A percentile compares a stretch with the other conserved stretches of the same genome.
Conservation (phyloP, 345 rosid species). For the Adansonia digitata region DNA sequence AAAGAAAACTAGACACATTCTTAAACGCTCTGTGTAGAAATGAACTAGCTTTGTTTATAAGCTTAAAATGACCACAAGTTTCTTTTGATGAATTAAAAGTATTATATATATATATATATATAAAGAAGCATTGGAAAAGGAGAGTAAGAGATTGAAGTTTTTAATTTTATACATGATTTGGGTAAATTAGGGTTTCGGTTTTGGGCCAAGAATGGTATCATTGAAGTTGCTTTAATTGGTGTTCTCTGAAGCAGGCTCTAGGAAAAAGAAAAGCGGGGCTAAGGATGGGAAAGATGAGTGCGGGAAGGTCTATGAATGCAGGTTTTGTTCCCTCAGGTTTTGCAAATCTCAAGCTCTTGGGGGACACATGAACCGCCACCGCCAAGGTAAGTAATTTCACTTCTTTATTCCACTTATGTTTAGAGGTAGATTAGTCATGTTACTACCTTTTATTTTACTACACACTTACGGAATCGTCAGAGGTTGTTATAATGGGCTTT, state of each 20-base stretch:
- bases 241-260: constrained; percentile 28
- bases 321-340: constrained; percentile 99
- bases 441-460: background rate
- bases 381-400: constrained; percentile 63
- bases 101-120: background rate
- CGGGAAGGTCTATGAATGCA: constrained; percentile 87
- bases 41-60: background rate
- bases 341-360: constrained; percentile 99
- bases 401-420: background rate
- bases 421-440: background rate
- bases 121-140: background rate
- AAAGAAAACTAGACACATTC: constrained; percentile 4
- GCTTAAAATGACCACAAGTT: background rate
- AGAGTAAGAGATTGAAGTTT: background rate
- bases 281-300: constrained; percentile 84
- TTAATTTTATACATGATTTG: constrained; percentile 8
- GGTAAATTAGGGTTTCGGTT: constrained; percentile 30
- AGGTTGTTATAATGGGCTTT: constrained; percentile 1
- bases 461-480: constrained; percentile 6
- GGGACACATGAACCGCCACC: constrained; percentile 99
- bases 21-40: background rate
- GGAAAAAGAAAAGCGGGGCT: constrained; percentile 60
- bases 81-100: background rate
- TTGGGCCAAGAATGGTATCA: constrained; percentile 31
- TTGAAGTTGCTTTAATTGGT: constrained; percentile 39